These are phyloP conservation scores for Myxozyma nipponensis DNA, from an alignment of 805 yeast species.

Conservation along the genomic window DNA sequence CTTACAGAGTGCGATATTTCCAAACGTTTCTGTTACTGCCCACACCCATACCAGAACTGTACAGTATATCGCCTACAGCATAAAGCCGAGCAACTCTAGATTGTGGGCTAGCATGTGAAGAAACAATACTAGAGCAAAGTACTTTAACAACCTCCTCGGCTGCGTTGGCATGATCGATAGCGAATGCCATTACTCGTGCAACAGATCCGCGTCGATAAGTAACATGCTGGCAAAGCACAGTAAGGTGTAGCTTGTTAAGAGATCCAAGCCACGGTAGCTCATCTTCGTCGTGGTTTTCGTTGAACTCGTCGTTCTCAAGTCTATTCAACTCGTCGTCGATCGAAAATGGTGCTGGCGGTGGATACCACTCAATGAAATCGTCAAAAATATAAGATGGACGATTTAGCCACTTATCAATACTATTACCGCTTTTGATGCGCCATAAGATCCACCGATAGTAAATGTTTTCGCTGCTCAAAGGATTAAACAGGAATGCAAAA, in stretches of 20 bases:
- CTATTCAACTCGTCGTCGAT: slow-evolving; percentile 27
- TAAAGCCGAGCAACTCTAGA: slow-evolving; percentile 29
- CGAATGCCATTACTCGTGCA: slow-evolving; percentile 35
- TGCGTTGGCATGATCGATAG: slow-evolving; percentile 28
- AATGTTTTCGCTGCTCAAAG: slow-evolving; percentile 18
- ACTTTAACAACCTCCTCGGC: slow-evolving; percentile 30
- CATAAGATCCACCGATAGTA: slow-evolving; percentile 33
- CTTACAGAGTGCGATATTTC: slow-evolving; percentile 24
- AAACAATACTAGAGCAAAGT: slow-evolving; percentile 27
- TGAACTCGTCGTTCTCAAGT: slow-evolving; percentile 21
- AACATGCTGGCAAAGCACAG: slow-evolving; percentile 30
- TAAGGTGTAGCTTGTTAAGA: slow-evolving; percentile 24
- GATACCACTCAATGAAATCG: slow-evolving; percentile 14
- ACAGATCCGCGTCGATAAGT: slow-evolving; percentile 32
- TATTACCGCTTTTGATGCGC: slow-evolving; percentile 21
- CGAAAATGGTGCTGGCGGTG: slow-evolving; percentile 14
- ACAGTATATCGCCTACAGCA: slow-evolving; percentile 32
- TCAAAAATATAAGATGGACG: slow-evolving; percentile 4
- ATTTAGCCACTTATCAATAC: slow-evolving; percentile 12
- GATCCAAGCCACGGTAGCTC: slow-evolving; percentile 25
- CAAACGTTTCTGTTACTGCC: slow-evolving; percentile 24
- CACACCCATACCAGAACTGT: slow-evolving; percentile 28
- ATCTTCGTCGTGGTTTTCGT: slow-evolving; percentile 10
- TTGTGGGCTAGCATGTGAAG: slow-evolving; percentile 15
- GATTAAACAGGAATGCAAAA: slow-evolving; percentile 32